Conservation (phyloP, 2,329 filamentous ascomycete species). For the Xylariaceae sp. region DNA sequence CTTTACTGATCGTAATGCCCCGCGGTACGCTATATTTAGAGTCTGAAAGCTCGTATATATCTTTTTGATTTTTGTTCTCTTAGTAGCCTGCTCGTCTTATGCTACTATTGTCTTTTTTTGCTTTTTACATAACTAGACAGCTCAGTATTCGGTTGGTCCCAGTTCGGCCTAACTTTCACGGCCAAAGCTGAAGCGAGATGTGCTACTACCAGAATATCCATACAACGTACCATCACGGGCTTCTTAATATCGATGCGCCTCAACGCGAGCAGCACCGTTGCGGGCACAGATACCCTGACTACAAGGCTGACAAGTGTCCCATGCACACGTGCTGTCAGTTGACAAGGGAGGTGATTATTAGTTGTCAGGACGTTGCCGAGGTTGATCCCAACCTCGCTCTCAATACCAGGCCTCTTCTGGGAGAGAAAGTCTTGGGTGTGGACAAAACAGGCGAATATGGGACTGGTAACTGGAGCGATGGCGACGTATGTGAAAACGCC, state of each 20-base stretch:
- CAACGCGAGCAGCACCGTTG: slow-evolving; percentile 18
- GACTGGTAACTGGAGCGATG: too few relatives aligned
- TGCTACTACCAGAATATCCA: slow-evolving; percentile 27
- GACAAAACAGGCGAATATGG: too few relatives aligned
- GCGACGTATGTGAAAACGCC: not conserved
- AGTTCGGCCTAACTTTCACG: not conserved
- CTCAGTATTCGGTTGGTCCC: not conserved
- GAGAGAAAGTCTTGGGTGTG: too few relatives aligned
- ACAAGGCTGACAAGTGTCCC: slow-evolving; percentile 9
- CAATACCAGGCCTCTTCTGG: too few relatives aligned
- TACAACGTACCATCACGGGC: slow-evolving; percentile 14
- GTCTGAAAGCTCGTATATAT: too few relatives aligned
- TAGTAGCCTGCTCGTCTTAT: too few relatives aligned
- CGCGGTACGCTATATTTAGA: too few relatives aligned
- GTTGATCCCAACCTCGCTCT: too few relatives aligned
- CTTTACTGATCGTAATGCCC: too few relatives aligned
- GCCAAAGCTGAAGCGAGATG: slow-evolving; percentile 13
- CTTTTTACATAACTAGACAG: too few relatives aligned
- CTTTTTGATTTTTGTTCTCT: too few relatives aligned
- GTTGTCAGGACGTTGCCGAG: slow-evolving; percentile 4
- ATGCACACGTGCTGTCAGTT: slow-evolving; percentile 24
- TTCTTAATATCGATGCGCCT: slow-evolving; percentile 13
- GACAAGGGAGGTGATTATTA: slow-evolving; percentile 9
- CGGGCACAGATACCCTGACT: not conserved
- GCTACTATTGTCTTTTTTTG: too few relatives aligned